Percentiles rank a stretch among this genome's conserved stretches.
These are phyloP conservation scores for Saturnispora silvae DNA, from an alignment of 805 yeast genomes.

Conservation along the genomic window DNA sequence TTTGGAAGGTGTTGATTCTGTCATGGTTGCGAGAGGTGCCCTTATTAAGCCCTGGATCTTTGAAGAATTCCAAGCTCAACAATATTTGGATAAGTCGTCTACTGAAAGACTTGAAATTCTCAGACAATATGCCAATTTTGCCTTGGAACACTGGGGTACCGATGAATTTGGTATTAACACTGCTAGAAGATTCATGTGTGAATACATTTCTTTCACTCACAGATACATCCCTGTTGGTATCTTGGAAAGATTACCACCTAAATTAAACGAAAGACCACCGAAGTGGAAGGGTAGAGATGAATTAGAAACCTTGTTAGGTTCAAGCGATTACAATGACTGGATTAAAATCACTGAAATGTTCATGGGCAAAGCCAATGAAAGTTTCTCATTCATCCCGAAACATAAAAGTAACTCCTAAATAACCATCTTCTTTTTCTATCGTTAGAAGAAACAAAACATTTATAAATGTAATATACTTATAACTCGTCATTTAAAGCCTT, in stretches of 20 bases:
- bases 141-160: constrained; percentile 95
- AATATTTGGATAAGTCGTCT: constrained; percentile 84
- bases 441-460: no score
- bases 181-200: constrained; percentile 87
- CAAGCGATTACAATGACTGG: constrained; percentile 87
- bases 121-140: constrained; percentile 59
- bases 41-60: constrained; percentile 98
- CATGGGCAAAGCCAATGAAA: constrained; percentile 71
- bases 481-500: constrained; percentile 54
- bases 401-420: constrained; percentile 81
- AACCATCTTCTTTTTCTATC: not conserved
- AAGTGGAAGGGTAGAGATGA: constrained; percentile 90
- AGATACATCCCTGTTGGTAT: constrained; percentile 92
- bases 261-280: constrained; percentile 88
- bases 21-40: constrained; percentile 97
- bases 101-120: constrained; percentile 76
- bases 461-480: no score
- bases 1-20: constrained; percentile 71
- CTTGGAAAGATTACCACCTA: constrained; percentile 78
- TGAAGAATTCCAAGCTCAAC: constrained; percentile 85
- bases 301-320: constrained; percentile 79
- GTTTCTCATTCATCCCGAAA: constrained; percentile 78
- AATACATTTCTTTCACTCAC: constrained; percentile 87
- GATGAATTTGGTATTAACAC: constrained; percentile 88
- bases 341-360: constrained; percentile 92